A percentile compares a stretch with the other conserved stretches of the same genome.
Conservation (phyloP, 2,329 filamentous ascomycete genomes). For the Cladophialophora exuberans region DNA sequence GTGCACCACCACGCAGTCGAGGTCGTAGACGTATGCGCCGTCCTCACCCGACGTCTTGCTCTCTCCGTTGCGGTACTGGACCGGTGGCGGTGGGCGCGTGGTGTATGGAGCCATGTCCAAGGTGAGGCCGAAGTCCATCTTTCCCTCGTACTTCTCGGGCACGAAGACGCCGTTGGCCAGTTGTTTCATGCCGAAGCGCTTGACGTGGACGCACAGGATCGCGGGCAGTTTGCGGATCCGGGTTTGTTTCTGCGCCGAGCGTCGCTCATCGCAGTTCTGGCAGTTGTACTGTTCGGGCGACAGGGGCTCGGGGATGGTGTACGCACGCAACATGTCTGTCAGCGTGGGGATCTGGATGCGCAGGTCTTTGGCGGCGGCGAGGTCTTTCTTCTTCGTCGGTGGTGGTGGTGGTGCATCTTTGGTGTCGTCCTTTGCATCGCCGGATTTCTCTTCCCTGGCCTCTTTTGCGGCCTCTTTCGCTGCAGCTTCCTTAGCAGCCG, state of each 20-base stretch:
- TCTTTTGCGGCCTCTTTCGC: constrained; percentile 9
- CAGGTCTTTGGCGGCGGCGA: constrained; percentile 29
- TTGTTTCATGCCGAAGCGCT: constrained; percentile 49
- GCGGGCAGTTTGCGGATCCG: constrained; percentile 84
- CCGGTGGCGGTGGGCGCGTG: constrained; percentile 60
- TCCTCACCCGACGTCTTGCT: constrained; percentile 35
- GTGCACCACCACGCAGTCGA: constrained; percentile 88
- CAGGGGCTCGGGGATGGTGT: constrained; percentile 79
- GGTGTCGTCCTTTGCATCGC: constrained; percentile 5
- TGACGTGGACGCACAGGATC: constrained; percentile 88
- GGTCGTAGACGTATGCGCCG: constrained; percentile 75
- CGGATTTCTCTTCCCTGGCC: not conserved
- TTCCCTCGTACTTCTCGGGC: constrained; percentile 79
- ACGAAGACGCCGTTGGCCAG: constrained; percentile 15
- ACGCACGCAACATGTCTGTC: constrained; percentile 80
- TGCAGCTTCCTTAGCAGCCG: constrained; percentile 16
- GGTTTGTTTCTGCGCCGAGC: constrained; percentile 79
- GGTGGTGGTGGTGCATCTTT: not conserved
- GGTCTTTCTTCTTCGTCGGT: not conserved
- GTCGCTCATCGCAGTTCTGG: constrained; percentile 71
- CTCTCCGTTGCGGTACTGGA: constrained; percentile 33
- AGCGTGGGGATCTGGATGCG: constrained; percentile 57
- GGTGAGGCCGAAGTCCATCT: constrained; percentile 80
- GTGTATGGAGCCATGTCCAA: constrained; percentile 93
- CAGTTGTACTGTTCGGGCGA: constrained; percentile 75